Conservation (phyloP, 106 monocot species). For the Platanthera guangdongensis region DNA sequence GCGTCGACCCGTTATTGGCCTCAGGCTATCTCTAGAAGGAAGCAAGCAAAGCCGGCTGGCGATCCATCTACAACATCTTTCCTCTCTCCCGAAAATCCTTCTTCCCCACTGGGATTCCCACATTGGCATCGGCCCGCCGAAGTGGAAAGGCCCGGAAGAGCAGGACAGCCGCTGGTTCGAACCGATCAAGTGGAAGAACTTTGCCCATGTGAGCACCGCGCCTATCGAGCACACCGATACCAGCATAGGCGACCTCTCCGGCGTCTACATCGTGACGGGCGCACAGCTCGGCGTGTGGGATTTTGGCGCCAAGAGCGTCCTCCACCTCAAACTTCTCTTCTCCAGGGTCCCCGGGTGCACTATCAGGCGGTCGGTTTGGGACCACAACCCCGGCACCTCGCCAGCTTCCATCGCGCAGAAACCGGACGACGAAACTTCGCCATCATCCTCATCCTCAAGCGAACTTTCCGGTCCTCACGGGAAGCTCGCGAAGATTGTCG, state of each 20-base stretch:
- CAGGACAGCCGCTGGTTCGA: slow-evolving; percentile 99
- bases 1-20: slow-evolving; percentile 75
- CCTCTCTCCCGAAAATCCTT: slow-evolving; percentile 78
- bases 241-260: slow-evolving; percentile 67
- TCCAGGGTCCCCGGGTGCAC: slow-evolving; percentile 78
- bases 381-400: slow-evolving; percentile 39
- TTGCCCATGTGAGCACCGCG: slow-evolving; percentile 91
- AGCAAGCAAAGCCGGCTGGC: slow-evolving; percentile 64
- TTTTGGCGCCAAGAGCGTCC: slow-evolving; percentile 78
- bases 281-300: slow-evolving; percentile 96
- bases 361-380: slow-evolving; percentile 86
- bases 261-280: slow-evolving; percentile 79
- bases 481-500: slow-evolving; percentile 65
- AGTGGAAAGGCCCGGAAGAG: slow-evolving; percentile 94
- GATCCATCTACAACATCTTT: slow-evolving; percentile 73
- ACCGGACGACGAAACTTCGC: slow-evolving; percentile 15
- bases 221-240: slow-evolving; percentile 74
- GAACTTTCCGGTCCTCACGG: slow-evolving; percentile 16
- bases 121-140: slow-evolving; percentile 74
- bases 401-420: not conserved
- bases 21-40: slow-evolving; percentile 74
- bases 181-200: slow-evolving; percentile 91
- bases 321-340: slow-evolving; percentile 77
- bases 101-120: slow-evolving; percentile 79
- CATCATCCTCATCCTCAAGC: slow-evolving; percentile 31